These are phyloP conservation scores for Saccharomycopsis schoenii DNA, from an alignment of 805 yeast species.

Conservation along the genomic window DNA sequence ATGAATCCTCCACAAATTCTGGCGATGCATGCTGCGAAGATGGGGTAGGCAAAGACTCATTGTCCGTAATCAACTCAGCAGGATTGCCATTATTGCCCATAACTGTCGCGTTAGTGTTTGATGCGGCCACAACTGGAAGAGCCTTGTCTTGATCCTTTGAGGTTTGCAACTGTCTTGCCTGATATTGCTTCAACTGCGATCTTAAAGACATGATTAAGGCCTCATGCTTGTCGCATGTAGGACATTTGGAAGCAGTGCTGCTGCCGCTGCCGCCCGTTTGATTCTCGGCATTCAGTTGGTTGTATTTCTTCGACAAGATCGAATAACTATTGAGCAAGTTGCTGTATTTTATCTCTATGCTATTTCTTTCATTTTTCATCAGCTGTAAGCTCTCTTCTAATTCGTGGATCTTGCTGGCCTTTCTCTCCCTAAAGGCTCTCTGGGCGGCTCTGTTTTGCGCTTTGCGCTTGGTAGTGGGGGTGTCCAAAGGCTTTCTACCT, in stretches of 20 bases:
- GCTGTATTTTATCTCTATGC: conserved; percentile 33
- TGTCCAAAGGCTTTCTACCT: conserved; percentile 55
- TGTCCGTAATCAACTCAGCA: not conserved
- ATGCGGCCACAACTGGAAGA: not conserved
- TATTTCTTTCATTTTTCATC: conserved; percentile 56
- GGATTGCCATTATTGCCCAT: not conserved
- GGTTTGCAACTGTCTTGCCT: not conserved
- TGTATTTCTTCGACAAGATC: conserved; percentile 13
- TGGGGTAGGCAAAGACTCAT: conserved; percentile 17
- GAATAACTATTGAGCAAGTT: conserved; percentile 12
- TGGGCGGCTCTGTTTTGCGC: conserved; percentile 95
- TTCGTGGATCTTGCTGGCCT: conserved; percentile 74
- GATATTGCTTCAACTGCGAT: not conserved
- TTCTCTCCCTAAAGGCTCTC: conserved; percentile 77
- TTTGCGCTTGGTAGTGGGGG: conserved; percentile 77
- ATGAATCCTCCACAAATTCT: conserved; percentile 26
- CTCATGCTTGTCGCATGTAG: not conserved
- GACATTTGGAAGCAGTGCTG: not conserved
- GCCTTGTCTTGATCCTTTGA: not conserved
- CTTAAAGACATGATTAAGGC: not conserved
- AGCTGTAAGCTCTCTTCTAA: conserved; percentile 60
- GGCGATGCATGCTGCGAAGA: conserved; percentile 18
- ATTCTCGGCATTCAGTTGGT: not conserved
- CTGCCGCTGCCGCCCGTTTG: not conserved
- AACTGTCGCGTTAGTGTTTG: not conserved